A percentile compares a stretch with the other conserved stretches of the same genome.
These are phyloP conservation scores for Sarcomyxa edulis DNA, from an alignment of 768 basidiomycete genomes.

Conservation along the genomic window DNA sequence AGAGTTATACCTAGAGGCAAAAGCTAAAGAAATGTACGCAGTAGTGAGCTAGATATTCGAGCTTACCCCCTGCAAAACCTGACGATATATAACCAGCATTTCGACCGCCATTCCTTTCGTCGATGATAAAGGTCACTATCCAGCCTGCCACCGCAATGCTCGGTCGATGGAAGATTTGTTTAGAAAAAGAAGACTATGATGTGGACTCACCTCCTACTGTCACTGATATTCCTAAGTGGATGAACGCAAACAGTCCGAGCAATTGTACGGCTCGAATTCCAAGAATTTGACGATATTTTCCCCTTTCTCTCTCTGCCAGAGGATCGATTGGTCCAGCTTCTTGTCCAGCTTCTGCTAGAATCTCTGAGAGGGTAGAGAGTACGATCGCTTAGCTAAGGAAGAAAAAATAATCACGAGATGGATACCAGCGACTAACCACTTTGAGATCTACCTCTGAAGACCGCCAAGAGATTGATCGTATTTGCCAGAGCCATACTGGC, in stretches of 20 bases:
- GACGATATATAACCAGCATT: constrained; percentile 21
- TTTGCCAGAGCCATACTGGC: constrained; percentile 30
- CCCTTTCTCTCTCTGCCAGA: constrained; percentile 15
- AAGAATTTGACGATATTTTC: constrained; percentile 30
- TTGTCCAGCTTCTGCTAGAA: constrained; percentile 37
- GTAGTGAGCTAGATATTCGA: background rate
- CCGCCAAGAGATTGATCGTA: background rate
- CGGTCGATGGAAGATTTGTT: constrained; percentile 28
- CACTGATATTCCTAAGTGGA: too few relatives aligned
- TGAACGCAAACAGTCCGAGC: constrained; percentile 40
- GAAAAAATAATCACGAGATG: background rate
- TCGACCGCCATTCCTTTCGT: constrained; percentile 31
- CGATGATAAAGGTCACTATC: constrained; percentile 39
- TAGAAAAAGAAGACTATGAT: constrained; percentile 35
- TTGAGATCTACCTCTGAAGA: constrained; percentile 3
- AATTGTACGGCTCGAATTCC: constrained; percentile 31
- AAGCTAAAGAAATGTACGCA: background rate
- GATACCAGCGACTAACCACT: too few relatives aligned
- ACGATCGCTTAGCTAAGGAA: background rate
- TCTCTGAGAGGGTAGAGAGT: constrained; percentile 22
- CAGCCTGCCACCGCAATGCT: constrained; percentile 44
- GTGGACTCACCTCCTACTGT: constrained; percentile 41
- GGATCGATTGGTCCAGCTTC: constrained; percentile 16
- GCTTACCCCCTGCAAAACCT: constrained; percentile 35
- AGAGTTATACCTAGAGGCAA: constrained; percentile 29